These are phyloP conservation scores for Calendula officinalis DNA, from an alignment of 129 eudicot genomes.

Conservation along the genomic window DNA sequence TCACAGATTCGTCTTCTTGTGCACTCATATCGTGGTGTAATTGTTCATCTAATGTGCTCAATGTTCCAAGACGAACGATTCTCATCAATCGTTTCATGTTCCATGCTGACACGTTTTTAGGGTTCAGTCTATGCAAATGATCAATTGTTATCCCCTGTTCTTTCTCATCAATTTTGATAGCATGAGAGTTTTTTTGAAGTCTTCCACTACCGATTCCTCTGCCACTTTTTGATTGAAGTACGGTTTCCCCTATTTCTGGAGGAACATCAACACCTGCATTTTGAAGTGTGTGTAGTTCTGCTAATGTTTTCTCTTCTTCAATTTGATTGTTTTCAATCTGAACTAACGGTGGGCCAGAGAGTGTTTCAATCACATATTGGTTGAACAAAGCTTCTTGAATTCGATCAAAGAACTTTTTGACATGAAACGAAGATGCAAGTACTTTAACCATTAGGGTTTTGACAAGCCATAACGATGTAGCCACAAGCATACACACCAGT, in stretches of 20 bases:
- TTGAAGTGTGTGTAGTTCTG: conserved; percentile 63
- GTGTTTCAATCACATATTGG: conserved; percentile 75
- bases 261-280: conserved; percentile 78
- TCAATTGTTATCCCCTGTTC: conserved; percentile 58
- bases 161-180: conserved; percentile 51
- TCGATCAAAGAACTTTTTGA: conserved; percentile 82
- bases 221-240: conserved; percentile 42
- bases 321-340: conserved; percentile 42
- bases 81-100: conserved; percentile 87
- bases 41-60: conserved; percentile 79
- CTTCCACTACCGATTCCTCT: conserved; percentile 38
- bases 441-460: conserved; percentile 87
- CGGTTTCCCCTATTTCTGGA: conserved; percentile 49
- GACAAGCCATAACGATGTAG: conserved; percentile 62
- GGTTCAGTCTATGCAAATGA: conserved; percentile 68
- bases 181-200: conserved; percentile 32
- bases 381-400: conserved; percentile 82
- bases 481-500: conserved; percentile 61
- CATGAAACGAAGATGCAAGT: conserved; percentile 83
- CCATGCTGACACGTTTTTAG: conserved; percentile 88
- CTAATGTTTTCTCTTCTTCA: conserved; percentile 65
- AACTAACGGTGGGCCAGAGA: conserved; percentile 72
- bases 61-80: conserved; percentile 55
- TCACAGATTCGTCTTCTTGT: conserved; percentile 54
- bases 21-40: conserved; percentile 36